These are phyloP conservation scores for Globisporangium ultimum DNA, from an alignment of 352 stramenopile genomes.

Conservation along the genomic window DNA sequence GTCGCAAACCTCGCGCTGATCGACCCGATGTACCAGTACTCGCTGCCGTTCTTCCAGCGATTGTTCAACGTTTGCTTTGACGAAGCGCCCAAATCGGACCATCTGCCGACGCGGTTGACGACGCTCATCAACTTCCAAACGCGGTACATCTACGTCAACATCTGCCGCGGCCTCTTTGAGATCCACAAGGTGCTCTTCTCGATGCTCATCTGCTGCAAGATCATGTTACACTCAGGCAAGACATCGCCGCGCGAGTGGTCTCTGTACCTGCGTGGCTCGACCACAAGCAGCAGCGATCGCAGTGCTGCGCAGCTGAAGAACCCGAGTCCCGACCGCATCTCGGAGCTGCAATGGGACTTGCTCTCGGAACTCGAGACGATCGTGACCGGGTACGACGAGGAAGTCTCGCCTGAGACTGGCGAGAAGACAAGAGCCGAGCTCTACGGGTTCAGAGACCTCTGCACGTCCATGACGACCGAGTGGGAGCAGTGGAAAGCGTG, in stretches of 20 bases:
- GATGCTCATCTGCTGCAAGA: slow-evolving; percentile 94
- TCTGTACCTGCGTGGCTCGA: slow-evolving; percentile 80
- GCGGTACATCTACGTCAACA: slow-evolving; percentile 92
- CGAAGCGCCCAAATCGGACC: slow-evolving; percentile 52
- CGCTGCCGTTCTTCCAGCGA: slow-evolving; percentile 89
- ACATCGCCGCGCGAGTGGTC: slow-evolving; percentile 84
- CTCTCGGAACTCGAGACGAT: slow-evolving; percentile 73
- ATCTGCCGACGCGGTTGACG: slow-evolving; percentile 55
- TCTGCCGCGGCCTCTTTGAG: slow-evolving; percentile 93
- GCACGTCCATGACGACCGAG: slow-evolving; percentile 50
- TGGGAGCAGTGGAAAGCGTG: slow-evolving; percentile 60
- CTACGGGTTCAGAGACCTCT: slow-evolving; percentile 59
- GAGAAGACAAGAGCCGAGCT: slow-evolving; percentile 16
- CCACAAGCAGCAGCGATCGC: slow-evolving; percentile 13
- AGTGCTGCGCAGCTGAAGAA: slow-evolving; percentile 30
- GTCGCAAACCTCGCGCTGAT: slow-evolving; percentile 90
- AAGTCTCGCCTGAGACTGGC: background rate
- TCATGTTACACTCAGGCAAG: slow-evolving; percentile 78
- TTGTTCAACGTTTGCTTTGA: slow-evolving; percentile 93
- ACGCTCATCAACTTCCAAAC: slow-evolving; percentile 91
- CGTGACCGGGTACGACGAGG: slow-evolving; percentile 22
- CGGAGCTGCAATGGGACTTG: slow-evolving; percentile 79
- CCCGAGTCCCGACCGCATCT: slow-evolving; percentile 65
- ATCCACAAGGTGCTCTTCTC: slow-evolving; percentile 93
- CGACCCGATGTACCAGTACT: slow-evolving; percentile 97